Evolutionary conservation across 108 stramenopile genomes (phyloP).

Genomic region (Nitzschia palea): DNA sequence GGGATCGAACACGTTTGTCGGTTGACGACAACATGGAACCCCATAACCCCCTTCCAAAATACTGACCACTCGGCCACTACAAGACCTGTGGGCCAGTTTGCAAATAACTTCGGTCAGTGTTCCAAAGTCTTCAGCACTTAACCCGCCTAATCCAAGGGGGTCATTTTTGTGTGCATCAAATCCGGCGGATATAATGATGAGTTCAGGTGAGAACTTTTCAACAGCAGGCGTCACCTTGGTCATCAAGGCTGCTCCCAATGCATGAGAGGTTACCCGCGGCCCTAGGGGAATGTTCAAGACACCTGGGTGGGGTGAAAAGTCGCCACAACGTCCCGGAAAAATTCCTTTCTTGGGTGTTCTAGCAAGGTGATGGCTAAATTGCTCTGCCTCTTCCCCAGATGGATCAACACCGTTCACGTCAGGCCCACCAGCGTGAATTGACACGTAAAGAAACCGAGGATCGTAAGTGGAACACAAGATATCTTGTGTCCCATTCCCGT

Average conservation of each 20-base stretch:
- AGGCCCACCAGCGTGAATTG: constrained; percentile 83
- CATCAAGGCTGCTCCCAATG: constrained; percentile 73
- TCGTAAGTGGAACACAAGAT: constrained; percentile 86
- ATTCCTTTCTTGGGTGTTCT: constrained; percentile 66
- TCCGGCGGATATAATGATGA: constrained; percentile 94
- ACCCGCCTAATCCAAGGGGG: constrained; percentile 82
- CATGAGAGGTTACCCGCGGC: constrained; percentile 62
- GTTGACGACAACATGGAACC: constrained; percentile 78
- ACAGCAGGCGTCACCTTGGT: constrained; percentile 81
- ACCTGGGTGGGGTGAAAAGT: constrained; percentile 79
- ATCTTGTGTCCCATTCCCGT: constrained; percentile 95
- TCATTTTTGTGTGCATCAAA: constrained; percentile 95
- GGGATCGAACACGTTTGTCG: not conserved
- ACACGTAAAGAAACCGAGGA: constrained; percentile 89
- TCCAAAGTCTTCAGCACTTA: constrained; percentile 85
- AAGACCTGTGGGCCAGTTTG: constrained; percentile 79
- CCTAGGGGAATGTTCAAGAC: constrained; percentile 90
- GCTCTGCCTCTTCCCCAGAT: constrained; percentile 53
- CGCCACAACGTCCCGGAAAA: constrained; percentile 88
- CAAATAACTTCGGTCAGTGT: constrained; percentile 82
- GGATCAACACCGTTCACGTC: constrained; percentile 75
- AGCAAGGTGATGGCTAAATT: constrained; percentile 41
- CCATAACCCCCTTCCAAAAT: constrained; percentile 99
- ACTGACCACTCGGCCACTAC: constrained; percentile 92
- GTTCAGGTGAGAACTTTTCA: constrained; percentile 88